Evolutionary conservation across 495 filamentous ascomycete species (phyloP).

Genomic region (Lasiosphaeria hispida): DNA sequence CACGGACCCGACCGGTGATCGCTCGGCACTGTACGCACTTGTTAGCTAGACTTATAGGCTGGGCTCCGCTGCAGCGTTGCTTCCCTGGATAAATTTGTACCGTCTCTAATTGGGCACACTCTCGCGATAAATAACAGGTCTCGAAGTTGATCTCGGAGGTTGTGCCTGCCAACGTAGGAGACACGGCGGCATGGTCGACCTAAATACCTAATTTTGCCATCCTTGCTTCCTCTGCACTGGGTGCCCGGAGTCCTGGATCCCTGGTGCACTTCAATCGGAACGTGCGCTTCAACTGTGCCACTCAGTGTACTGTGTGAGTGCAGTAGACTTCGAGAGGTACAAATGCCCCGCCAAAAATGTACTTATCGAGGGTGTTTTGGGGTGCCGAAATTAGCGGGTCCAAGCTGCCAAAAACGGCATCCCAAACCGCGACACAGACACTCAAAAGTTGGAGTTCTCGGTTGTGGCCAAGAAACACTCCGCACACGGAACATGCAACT

Average conservation of each 20-base stretch:
- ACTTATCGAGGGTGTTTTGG: constrained; percentile 17
- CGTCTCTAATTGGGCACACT: background rate
- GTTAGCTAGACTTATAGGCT: constrained; percentile 3
- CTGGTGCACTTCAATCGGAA: background rate
- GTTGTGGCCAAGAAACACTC: background rate
- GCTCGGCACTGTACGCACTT: background rate
- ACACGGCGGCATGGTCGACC: background rate
- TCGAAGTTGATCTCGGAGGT: background rate
- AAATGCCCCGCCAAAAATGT: constrained; percentile 13
- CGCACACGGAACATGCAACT: too few species aligned
- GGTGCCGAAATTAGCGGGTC: background rate
- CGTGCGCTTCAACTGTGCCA: background rate
- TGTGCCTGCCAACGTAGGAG: background rate
- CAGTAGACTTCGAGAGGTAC: constrained; percentile 14
- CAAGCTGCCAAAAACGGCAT: too few species aligned
- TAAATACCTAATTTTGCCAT: background rate
- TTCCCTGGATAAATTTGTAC: background rate
- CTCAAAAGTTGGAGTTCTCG: too few species aligned
- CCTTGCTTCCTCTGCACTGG: background rate
- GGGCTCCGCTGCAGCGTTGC: background rate
- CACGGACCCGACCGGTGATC: background rate
- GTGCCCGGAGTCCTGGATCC: background rate
- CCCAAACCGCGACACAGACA: background rate
- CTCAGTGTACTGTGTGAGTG: constrained; percentile 5
- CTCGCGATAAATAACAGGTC: background rate